Base-by-base conservation (phyloP, 306 rosid species). In the Cicer pinnatifidum region DNA sequence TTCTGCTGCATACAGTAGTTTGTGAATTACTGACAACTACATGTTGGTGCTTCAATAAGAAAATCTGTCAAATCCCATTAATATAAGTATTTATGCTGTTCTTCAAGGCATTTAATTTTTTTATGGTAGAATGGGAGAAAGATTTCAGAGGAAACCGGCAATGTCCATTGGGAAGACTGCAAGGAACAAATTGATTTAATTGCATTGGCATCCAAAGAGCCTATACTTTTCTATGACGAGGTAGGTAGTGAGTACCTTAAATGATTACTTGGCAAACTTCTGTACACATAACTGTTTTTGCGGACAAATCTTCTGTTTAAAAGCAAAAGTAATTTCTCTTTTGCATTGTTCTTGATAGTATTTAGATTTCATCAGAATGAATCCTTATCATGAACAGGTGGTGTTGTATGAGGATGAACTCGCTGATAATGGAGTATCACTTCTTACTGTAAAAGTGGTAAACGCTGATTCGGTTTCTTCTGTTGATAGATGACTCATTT, bases 361-460 rank as follows among this genome's bases (percentile, higher is more conserved):
- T 74, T 71, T 73, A 4, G 67, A 47, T 77, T 28, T 67, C 67
- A 1, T 82, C 74, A 81, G 41, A 75, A 67, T 28, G 44, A 63
- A 11, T 83, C 37, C 72, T 64, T 76, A 20, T 84, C 58, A 67
- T 69, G 71, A 73, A 77, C 91, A 94, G 97, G 99, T 94, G 68
- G 88, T 94, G 71, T 82, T 94, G 75, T 94, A 88, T 74, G 99
- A 94, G 84, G 99, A 94, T 85, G 99, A 94, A 76, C 80, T 94
- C 43, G 99, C 99, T 64, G 99, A 94, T 79, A 91, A 82, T 64
- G 99, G 98, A 43, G 89, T 86, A 51, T 94, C 98, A 63, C 97
- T 94, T 84, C 82, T 94, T 75, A 94, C 97, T 46, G 92, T 89
- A 54, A 91, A 94, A 94, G 98, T 94, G 96, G 98, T 94, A 88